Conservation (phyloP, 2,329 filamentous ascomycete species). For the Coniella vitis region DNA sequence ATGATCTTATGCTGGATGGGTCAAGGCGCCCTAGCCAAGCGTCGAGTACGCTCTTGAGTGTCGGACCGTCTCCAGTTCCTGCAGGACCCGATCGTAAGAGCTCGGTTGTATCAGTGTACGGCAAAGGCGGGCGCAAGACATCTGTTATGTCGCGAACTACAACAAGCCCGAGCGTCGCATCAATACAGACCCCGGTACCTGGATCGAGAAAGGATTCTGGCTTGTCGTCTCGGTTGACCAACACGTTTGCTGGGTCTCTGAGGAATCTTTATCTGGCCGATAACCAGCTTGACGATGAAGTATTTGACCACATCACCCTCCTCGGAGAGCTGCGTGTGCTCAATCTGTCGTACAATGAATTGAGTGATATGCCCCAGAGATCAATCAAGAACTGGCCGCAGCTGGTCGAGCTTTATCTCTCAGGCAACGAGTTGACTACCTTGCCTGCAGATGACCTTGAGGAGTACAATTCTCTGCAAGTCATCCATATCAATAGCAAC, state of each 20-base stretch:
- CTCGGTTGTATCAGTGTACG: constrained; percentile 75
- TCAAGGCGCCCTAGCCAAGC: constrained; percentile 75
- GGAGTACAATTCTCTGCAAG: constrained; percentile 77
- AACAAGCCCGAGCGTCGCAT: constrained; percentile 36
- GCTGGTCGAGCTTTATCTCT: constrained; percentile 86
- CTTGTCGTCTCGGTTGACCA: constrained; percentile 68
- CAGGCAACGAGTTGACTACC: constrained; percentile 87
- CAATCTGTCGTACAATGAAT: constrained; percentile 90
- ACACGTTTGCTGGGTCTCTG: constrained; percentile 83
- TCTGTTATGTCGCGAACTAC: constrained; percentile 68
- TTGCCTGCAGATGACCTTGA: constrained; percentile 91
- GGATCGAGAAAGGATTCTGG: constrained; percentile 78
- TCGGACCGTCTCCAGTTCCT: constrained; percentile 64
- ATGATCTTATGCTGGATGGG: constrained; percentile 59
- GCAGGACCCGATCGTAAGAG: constrained; percentile 62
- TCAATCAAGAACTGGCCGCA: constrained; percentile 86
- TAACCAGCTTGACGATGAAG: constrained; percentile 88
- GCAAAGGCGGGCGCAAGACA: constrained; percentile 74
- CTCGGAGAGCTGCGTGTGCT: constrained; percentile 79
- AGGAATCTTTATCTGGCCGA: constrained; percentile 84
- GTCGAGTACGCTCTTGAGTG: constrained; percentile 68
- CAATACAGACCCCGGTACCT: constrained; percentile 41
- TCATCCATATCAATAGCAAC: constrained; percentile 94
- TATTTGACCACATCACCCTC: constrained; percentile 83
- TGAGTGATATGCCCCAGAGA: constrained; percentile 85